A percentile compares a stretch with the other conserved stretches of the same genome.
phyloP scores from a whole-genome alignment of 306 rosid genomes.

The Gastrolobium bilobum region DNA sequence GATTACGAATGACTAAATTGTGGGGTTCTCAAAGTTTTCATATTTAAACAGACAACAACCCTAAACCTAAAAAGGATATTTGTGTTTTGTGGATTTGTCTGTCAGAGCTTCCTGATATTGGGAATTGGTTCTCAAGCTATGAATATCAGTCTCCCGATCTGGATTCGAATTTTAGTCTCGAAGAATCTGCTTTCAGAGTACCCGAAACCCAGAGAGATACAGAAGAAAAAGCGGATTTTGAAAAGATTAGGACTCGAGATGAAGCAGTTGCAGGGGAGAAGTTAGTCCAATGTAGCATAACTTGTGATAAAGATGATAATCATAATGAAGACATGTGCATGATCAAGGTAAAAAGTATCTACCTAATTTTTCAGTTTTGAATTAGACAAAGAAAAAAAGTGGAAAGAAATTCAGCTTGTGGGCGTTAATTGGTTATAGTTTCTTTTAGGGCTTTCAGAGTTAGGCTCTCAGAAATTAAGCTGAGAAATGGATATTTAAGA shows the following conservation, averaged over 20 bases:
- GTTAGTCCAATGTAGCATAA: slow-evolving; percentile 36
- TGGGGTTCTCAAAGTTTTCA: slow-evolving; percentile 19
- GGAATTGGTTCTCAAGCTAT: slow-evolving; percentile 83
- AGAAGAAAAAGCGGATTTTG: slow-evolving; percentile 21
- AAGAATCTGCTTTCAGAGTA: slow-evolving; percentile 43
- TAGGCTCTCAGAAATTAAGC: neutral
- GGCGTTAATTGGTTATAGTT: neutral
- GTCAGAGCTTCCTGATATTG: slow-evolving; percentile 75
- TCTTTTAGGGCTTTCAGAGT: neutral
- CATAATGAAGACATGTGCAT: slow-evolving; percentile 37
- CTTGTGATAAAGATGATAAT: slow-evolving; percentile 46
- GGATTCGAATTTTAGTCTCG: slow-evolving; percentile 52
- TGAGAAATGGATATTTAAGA: neutral
- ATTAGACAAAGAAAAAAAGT: neutral
- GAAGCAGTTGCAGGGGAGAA: slow-evolving; percentile 48
- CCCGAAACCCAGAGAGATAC: slow-evolving; percentile 26
- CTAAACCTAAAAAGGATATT: neutral
- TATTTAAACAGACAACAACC: slow-evolving; percentile 3
- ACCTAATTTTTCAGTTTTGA: slow-evolving; percentile 33
- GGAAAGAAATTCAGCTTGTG: neutral
- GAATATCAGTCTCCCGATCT: slow-evolving; percentile 68
- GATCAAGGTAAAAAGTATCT: slow-evolving; percentile 52
- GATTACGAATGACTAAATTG: slow-evolving; percentile 7
- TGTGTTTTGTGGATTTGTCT: slow-evolving; percentile 41
- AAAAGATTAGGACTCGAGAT: slow-evolving; percentile 17